Evolutionary conservation across 2,329 filamentous ascomycete genomes (phyloP).

Genomic region (Triangularia setosa): DNA sequence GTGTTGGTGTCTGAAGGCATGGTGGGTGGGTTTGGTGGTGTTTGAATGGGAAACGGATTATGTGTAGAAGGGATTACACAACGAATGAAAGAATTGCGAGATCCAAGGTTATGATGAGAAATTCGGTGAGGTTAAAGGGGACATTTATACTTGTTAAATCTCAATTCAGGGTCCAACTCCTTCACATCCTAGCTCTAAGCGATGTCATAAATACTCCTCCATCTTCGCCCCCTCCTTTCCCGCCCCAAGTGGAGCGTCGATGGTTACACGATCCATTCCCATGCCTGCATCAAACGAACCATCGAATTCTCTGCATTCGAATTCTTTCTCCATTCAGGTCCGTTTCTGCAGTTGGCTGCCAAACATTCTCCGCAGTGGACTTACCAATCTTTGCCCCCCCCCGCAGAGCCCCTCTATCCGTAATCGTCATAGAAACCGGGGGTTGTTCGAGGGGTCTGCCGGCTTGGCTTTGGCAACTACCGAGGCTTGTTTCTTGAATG

Average conservation of each 20-base stretch:
- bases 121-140: neutral
- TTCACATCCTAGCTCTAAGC: neutral
- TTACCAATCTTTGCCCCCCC: neutral
- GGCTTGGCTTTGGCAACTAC: neutral
- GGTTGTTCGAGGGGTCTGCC: neutral
- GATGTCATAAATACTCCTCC: neutral
- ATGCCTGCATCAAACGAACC: neutral
- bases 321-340: neutral
- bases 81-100: neutral
- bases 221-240: neutral
- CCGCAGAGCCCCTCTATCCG: neutral
- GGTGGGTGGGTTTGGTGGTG: conserved; percentile 17
- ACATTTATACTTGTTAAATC: neutral
- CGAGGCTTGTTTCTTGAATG: neutral
- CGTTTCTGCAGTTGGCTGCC: neutral
- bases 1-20: conserved; percentile 16
- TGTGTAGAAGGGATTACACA: neutral
- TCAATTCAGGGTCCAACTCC: neutral
- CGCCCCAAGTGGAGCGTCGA: neutral
- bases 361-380: neutral
- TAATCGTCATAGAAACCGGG: neutral
- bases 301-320: neutral
- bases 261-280: neutral
- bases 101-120: neutral
- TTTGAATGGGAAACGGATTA: neutral